Conservation (phyloP, 495 filamentous ascomycete genomes). For the Neurospora africana region DNA sequence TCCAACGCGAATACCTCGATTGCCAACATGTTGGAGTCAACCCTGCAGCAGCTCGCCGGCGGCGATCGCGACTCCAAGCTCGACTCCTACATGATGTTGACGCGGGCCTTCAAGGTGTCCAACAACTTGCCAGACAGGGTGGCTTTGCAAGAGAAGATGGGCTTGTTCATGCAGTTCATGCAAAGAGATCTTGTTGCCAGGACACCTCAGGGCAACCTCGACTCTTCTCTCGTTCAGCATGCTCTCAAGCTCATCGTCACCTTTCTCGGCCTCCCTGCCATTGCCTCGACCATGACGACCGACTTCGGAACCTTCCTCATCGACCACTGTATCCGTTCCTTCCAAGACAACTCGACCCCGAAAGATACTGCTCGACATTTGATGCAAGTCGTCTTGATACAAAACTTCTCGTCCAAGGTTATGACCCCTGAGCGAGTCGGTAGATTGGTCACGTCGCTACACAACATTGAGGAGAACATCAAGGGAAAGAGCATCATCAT, state of each 20-base stretch:
- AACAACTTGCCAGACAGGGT: constrained; percentile 62
- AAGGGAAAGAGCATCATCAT: constrained; percentile 67
- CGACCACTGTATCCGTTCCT: constrained; percentile 61
- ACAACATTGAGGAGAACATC: constrained; percentile 60
- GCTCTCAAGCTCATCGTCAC: constrained; percentile 63
- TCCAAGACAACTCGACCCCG: constrained; percentile 45
- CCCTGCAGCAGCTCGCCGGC: constrained; percentile 65
- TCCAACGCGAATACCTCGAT: constrained; percentile 34
- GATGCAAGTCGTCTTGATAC: constrained; percentile 64
- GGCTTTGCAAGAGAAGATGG: constrained; percentile 64
- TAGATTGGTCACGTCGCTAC: constrained; percentile 55
- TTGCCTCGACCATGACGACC: constrained; percentile 54
- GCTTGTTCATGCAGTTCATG: constrained; percentile 63
- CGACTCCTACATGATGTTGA: constrained; percentile 79
- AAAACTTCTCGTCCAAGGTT: constrained; percentile 62
- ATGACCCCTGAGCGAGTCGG: constrained; percentile 60
- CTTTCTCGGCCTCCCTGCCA: constrained; percentile 56
- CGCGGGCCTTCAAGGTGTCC: constrained; percentile 64
- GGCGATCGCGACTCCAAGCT: constrained; percentile 55
- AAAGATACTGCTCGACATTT: constrained; percentile 71
- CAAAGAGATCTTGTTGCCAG: constrained; percentile 61
- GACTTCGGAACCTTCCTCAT: constrained; percentile 72
- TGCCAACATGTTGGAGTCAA: constrained; percentile 73
- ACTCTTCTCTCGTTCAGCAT: constrained; percentile 59
- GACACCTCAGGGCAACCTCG: constrained; percentile 36